phyloP scores from a whole-genome alignment of 495 filamentous ascomycete genomes.

The Pseudoneurospora amorphoporcata region DNA sequence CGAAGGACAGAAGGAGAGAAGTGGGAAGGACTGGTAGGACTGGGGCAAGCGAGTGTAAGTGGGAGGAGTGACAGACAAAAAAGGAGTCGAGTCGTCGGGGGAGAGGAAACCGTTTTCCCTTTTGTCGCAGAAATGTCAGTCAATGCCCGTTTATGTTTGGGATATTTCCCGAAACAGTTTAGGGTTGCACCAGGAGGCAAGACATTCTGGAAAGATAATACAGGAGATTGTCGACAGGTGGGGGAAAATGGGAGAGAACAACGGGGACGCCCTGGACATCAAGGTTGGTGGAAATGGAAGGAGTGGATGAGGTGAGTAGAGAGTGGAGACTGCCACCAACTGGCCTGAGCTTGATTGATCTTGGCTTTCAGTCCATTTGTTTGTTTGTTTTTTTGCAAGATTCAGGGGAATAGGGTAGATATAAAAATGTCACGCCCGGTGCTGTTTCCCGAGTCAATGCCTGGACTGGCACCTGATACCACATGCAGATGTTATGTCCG shows the following conservation, averaged over 20 bases:
- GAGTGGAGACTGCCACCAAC: background rate
- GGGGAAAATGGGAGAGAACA: background rate
- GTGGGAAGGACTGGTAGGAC: background rate
- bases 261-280: background rate
- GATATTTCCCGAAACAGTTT: background rate
- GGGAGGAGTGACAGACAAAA: background rate
- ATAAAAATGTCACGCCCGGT: background rate
- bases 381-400: no score
- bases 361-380: background rate
- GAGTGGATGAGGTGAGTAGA: background rate
- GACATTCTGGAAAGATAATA: background rate
- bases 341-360: background rate
- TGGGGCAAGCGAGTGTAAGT: background rate
- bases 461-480: background rate
- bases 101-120: conserved; percentile 1
- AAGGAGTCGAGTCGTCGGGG: background rate
- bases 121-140: background rate
- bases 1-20: background rate
- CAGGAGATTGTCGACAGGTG: background rate
- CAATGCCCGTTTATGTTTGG: background rate
- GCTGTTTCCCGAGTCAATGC: background rate
- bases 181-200: background rate
- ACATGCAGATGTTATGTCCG: background rate
- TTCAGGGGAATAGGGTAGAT: background rate
- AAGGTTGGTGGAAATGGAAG: background rate